A percentile compares a stretch with the other conserved stretches of the same genome.
phyloP scores from a whole-genome alignment of 257 asterid species.

The Craterostigma plantagineum region DNA sequence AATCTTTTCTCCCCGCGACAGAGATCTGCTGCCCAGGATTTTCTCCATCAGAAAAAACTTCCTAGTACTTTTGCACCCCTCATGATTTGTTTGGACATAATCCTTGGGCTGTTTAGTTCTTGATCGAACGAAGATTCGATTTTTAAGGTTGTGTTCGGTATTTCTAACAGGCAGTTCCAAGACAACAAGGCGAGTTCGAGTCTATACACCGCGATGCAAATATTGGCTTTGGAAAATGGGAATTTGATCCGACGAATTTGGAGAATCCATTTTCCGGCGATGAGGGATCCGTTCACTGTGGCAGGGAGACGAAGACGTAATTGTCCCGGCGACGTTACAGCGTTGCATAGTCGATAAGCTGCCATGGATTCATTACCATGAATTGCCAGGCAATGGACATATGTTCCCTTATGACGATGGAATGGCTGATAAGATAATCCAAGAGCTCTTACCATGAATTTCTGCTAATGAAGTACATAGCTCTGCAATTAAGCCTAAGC shows the following conservation, averaged over 20 bases:
- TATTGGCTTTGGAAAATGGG: slow-evolving; percentile 67
- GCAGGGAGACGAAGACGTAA: slow-evolving; percentile 72
- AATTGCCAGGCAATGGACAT: slow-evolving; percentile 68
- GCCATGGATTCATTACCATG: slow-evolving; percentile 83
- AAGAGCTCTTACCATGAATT: slow-evolving; percentile 25
- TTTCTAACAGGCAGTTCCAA: slow-evolving; percentile 29
- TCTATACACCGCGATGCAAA: slow-evolving; percentile 51
- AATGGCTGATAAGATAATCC: slow-evolving; percentile 28
- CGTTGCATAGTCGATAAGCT: slow-evolving; percentile 38
- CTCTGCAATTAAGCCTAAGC: too few relatives aligned
- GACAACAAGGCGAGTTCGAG: slow-evolving; percentile 73
- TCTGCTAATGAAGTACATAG: too few relatives aligned
- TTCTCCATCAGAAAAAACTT: slow-evolving; percentile 9
- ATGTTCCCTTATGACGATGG: slow-evolving; percentile 42
- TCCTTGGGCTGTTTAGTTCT: too few relatives aligned
- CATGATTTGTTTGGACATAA: too few relatives aligned
- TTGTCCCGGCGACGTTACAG: slow-evolving; percentile 50
- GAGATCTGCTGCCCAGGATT: slow-evolving; percentile 25
- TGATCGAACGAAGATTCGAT: too few relatives aligned
- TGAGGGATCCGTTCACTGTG: slow-evolving; percentile 62
- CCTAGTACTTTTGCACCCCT: slow-evolving; percentile 14
- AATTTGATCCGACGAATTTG: slow-evolving; percentile 58
- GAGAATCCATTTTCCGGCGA: slow-evolving; percentile 38
- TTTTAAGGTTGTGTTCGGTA: too few relatives aligned
- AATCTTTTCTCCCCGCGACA: slow-evolving; percentile 33